phyloP scores from a whole-genome alignment of 2,329 filamentous ascomycete species.

The Apiospora rasikravindrae region DNA sequence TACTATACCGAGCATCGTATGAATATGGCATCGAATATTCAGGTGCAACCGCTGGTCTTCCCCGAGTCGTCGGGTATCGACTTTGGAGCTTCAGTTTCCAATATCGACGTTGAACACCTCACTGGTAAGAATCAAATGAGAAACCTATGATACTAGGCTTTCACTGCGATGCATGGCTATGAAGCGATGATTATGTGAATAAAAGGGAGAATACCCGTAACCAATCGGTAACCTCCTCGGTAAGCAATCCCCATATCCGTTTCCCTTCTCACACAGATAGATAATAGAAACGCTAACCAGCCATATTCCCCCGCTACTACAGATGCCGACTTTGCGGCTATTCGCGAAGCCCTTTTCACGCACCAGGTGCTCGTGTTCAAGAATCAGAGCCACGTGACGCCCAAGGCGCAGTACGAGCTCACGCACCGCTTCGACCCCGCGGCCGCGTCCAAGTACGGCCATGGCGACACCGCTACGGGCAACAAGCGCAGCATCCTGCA shows the following conservation, averaged over 20 bases:
- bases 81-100: conserved; percentile 65
- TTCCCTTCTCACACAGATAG: background rate
- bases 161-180: background rate
- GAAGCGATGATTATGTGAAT: background rate
- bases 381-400: conserved; percentile 65
- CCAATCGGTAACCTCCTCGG: conserved; percentile 65
- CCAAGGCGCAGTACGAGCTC: conserved; percentile 75
- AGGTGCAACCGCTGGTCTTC: conserved; percentile 45
- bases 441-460: conserved; percentile 67
- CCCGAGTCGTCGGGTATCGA: conserved; percentile 50
- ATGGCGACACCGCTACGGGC: conserved; percentile 74
- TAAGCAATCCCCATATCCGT: conserved; percentile 41
- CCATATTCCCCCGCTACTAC: background rate
- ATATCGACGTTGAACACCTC: conserved; percentile 66
- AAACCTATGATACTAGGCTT: background rate
- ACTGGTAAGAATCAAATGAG: conserved; percentile 54
- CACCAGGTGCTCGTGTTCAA: conserved; percentile 76
- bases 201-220: conserved; percentile 59
- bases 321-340: conserved; percentile 68
- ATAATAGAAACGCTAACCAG: conserved; percentile 26
- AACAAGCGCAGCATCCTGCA: conserved; percentile 68
- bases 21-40: conserved; percentile 31
- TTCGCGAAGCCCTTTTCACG: conserved; percentile 69
- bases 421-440: conserved; percentile 76
- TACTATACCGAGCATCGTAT: background rate